Percentiles rank a stretch among this genome's conserved stretches.
Conservation (phyloP, 768 basidiomycete species). For the Gyrodon lividus region DNA sequence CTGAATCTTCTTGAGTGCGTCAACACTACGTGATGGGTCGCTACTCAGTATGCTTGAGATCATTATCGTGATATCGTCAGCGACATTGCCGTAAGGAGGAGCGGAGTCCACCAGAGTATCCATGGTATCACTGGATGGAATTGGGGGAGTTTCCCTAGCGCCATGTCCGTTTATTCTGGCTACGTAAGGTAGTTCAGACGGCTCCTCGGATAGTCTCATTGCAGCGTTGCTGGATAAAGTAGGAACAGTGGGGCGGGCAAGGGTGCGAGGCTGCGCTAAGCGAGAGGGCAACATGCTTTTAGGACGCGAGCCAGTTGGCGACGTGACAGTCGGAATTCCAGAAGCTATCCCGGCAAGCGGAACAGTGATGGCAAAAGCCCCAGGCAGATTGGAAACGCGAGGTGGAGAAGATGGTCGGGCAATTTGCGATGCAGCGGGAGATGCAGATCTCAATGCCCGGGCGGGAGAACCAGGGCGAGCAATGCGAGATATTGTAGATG, state of each 20-base stretch:
- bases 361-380: conserved; percentile 16
- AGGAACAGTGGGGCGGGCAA: conserved; percentile 32
- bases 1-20: conserved; percentile 92
- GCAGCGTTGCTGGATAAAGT: conserved; percentile 23
- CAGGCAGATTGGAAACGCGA: conserved; percentile 44
- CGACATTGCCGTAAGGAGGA: conserved; percentile 24
- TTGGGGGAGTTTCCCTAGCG: conserved; percentile 11
- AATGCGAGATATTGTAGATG: conserved; percentile 38
- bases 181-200: conserved; percentile 32
- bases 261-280: conserved; percentile 60
- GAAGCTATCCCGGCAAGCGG: conserved; percentile 11
- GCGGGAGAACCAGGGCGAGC: conserved; percentile 45
- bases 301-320: conserved; percentile 46
- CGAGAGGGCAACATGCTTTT: conserved; percentile 76
- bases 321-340: conserved; percentile 33
- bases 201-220: conserved; percentile 24
- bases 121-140: conserved; percentile 23
- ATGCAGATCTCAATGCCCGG: conserved; percentile 32
- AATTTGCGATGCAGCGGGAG: conserved; percentile 37
- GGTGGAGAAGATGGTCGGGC: conserved; percentile 52
- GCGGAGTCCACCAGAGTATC: conserved; percentile 37
- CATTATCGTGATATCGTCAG: conserved; percentile 70
- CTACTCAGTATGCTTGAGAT: conserved; percentile 90
- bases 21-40: conserved; percentile 83
- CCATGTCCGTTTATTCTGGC: conserved; percentile 17